Conservation (phyloP, 257 asterid species). For the Primulina huaijiensis region DNA sequence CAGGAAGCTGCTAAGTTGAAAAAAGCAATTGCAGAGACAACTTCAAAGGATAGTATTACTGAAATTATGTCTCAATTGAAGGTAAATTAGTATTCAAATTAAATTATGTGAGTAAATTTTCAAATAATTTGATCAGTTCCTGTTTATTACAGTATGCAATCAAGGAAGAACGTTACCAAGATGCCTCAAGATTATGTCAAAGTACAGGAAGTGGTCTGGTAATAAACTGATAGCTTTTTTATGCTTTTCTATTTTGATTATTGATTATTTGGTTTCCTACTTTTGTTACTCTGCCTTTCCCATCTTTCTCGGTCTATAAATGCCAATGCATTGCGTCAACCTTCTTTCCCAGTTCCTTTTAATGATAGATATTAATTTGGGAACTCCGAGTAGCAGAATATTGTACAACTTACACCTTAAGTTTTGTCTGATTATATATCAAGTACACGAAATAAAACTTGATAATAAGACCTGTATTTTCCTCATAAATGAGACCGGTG, state of each 20-base stretch:
- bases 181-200: constrained; percentile 83
- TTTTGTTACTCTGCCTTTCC: constrained; percentile 1
- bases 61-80: constrained; percentile 70
- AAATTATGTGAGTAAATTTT: constrained; percentile 20
- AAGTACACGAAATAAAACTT: too few relatives aligned
- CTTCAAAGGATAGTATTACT: constrained; percentile 68
- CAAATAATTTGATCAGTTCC: constrained; percentile 14
- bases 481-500: too few relatives aligned
- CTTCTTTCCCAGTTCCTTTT: not conserved
- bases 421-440: too few relatives aligned
- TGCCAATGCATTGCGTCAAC: not conserved
- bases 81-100: constrained; percentile 40
- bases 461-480: too few relatives aligned
- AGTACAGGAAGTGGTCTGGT: constrained; percentile 95
- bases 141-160: constrained; percentile 55
- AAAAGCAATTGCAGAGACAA: constrained; percentile 61
- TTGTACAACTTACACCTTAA: too few relatives aligned
- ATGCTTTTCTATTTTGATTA: constrained; percentile 7
- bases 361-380: not conserved
- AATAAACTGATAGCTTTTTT: constrained; percentile 25
- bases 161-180: constrained; percentile 79
- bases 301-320: not conserved
- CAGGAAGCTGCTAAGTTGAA: constrained; percentile 80
- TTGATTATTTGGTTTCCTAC: constrained; percentile 10
- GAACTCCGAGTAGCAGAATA: too few relatives aligned